Evolutionary conservation across 2,329 filamentous ascomycete genomes (phyloP).

Genomic region (Penicillium palitans): DNA sequence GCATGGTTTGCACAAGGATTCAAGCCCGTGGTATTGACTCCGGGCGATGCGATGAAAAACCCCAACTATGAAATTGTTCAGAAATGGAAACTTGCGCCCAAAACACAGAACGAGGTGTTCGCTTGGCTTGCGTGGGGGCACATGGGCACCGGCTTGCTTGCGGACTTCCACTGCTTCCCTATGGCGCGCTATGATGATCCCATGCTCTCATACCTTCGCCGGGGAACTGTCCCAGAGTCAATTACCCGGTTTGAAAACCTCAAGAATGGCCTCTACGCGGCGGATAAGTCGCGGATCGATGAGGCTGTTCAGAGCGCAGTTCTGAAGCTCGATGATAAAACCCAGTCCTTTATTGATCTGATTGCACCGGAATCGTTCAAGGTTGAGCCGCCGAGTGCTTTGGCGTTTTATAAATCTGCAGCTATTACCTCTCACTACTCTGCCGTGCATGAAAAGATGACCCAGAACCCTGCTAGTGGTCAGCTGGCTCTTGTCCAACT

Average conservation of each 20-base stretch:
- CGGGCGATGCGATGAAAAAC: conserved; percentile 79
- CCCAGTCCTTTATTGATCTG: conserved; percentile 64
- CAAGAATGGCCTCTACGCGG: conserved; percentile 70
- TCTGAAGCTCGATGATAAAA: conserved; percentile 55
- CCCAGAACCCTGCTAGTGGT: conserved; percentile 58
- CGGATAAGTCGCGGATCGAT: conserved; percentile 64
- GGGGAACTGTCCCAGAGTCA: conserved; percentile 71
- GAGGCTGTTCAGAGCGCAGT: conserved; percentile 63
- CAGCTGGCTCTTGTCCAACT: conserved; percentile 68
- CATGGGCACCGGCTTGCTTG: conserved; percentile 80
- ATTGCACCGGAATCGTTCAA: conserved; percentile 62
- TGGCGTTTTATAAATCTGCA: conserved; percentile 74
- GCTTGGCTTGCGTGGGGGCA: conserved; percentile 91
- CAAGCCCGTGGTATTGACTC: conserved; percentile 75
- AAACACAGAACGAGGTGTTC: conserved; percentile 69
- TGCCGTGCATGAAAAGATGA: conserved; percentile 63
- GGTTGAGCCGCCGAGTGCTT: conserved; percentile 64
- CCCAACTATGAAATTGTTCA: conserved; percentile 74
- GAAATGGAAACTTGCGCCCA: conserved; percentile 55
- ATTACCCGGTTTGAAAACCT: conserved; percentile 71
- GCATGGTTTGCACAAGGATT: conserved; percentile 98
- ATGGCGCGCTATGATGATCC: conserved; percentile 76
- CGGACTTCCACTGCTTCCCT: conserved; percentile 77
- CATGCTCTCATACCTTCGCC: conserved; percentile 69
- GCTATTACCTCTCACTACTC: conserved; percentile 67